These are phyloP conservation scores for Leonotis leonurus DNA, from an alignment of 257 asterid genomes.

Conservation along the genomic window DNA sequence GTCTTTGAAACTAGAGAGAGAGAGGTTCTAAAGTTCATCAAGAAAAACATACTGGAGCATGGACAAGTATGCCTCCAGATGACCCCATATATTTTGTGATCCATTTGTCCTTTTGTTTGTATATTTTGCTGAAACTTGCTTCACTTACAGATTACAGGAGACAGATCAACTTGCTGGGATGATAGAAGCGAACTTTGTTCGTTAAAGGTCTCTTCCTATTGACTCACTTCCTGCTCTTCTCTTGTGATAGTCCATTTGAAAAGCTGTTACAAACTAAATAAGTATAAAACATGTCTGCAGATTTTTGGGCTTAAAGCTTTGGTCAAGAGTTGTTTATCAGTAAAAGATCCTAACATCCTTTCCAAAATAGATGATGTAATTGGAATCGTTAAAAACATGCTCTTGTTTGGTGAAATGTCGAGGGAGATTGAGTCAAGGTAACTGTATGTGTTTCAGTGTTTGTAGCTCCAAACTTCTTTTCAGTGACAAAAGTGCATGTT, in stretches of 20 bases:
- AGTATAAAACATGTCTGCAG: constrained; percentile 33
- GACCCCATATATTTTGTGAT: constrained; percentile 1
- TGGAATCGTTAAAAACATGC: constrained; percentile 60
- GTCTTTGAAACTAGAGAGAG: constrained; percentile 95
- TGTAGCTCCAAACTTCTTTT: background rate
- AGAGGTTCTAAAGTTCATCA: constrained; percentile 75
- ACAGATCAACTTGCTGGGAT: constrained; percentile 66
- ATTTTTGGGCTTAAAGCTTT: constrained; percentile 85
- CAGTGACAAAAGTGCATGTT: no score
- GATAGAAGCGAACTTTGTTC: constrained; percentile 86
- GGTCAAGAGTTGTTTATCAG: constrained; percentile 95
- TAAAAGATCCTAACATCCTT: constrained; percentile 91
- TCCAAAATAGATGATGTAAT: constrained; percentile 71
- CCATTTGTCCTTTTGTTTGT: constrained; percentile 7
- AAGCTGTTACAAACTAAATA: constrained; percentile 4
- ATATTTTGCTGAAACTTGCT: constrained; percentile 13
- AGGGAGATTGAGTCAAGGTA: constrained; percentile 76
- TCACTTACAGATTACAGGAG: constrained; percentile 51
- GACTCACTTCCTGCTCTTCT: constrained; percentile 7
- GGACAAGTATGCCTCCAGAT: constrained; percentile 62
- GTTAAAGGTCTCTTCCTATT: constrained; percentile 58
- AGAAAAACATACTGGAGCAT: constrained; percentile 60
- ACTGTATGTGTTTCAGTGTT: no score
- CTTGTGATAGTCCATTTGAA: constrained; percentile 3
- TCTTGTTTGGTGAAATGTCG: constrained; percentile 69